Base-by-base conservation (phyloP, 805 yeast genomes). In the Zygoascus tannicola region DNA sequence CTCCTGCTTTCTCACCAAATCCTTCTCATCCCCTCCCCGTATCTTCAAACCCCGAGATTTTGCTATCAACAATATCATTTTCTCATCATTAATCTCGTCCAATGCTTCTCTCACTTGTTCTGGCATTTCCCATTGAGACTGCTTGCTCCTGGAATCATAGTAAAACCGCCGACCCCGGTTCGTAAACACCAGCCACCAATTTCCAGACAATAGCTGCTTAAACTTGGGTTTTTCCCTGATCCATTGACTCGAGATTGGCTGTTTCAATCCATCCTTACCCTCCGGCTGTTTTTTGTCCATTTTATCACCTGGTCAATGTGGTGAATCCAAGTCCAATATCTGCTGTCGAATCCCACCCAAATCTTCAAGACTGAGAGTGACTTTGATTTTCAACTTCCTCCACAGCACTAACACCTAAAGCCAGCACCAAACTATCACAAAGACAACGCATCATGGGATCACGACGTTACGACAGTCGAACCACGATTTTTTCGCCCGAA, bases 391-490 rank as follows among this genome's bases (percentile, higher is more conserved):
- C n/a, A n/a, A n/a, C n/a, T n/a, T n/a, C n/a, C n/a, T n/a, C n/a
- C n/a, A n/a, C n/a, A n/a, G n/a, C n/a, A n/a, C n/a, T n/a, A n/a
- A n/a, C n/a, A n/a, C n/a, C n/a, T n/a, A n/a, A n/a, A n/a, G n/a
- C n/a, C n/a, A n/a, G n/a, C n/a, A n/a, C n/a, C n/a, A n/a, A n/a
- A n/a, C n/a, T n/a, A n/a, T n/a, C n/a, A n/a, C n/a, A n/a, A n/a
- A n/a, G n/a, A 15, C 36, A 18, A 15, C 36, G 15, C 18, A 44
- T 10, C 22, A 44, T 44, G 48, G 48, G 48, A 21, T 44, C 48
- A 30, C 83, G 97, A 82, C 81, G 99, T 76, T 92, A 92, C 86
- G 99, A 92, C 68, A 83, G 95, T 50, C 79, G 99, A 75, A 92
- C 99, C 41, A 92, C 98, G 3, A 94, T 92, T 59, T 92, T 92